Evolutionary conservation across 106 monocot genomes (phyloP), one percentile per base, ranked within the genome.

Genomic region (Dioscorea dumetorum): DNA sequence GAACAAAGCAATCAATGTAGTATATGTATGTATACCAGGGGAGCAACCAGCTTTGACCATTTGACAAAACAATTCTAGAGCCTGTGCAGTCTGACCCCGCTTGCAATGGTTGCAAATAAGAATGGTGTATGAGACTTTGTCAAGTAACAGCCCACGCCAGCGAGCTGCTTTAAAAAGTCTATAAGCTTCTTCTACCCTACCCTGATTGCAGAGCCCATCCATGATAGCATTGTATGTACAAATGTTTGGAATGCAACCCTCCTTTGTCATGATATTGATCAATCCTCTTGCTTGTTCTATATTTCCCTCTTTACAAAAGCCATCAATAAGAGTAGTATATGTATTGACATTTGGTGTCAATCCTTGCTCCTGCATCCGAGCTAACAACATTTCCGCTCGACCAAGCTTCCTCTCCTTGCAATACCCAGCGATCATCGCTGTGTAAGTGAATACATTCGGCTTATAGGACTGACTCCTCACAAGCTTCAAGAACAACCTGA

Each of bases 401-500:
- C 60, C 78, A 51, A 99, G 69, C 70, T 93, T 99, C 9, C 80
- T 74, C 74, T 99, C 99, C 68, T 74, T 93, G 15, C 85, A 99
- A 58, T 99, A 99, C 22, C 99, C 99, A 28, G 76, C 50, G 22
- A 99, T 87, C 99, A 99, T 99, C 10, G 85, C 86, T 57, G 99
- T 99, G 69, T 99, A 93, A 49, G 99, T 99, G 18, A 67, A 61
- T 23, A 90, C 82, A 70, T 90, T 93, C 0, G 99, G 99, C 77
- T 99, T 99, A 73, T 99, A 99, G 0, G 72, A 66, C 48, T 85
- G 74, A 66, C 99, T 99, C 67, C 79, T 76, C 8, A 93, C 80
- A 65, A 99, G 90, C 81, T 99, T 99, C 61, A 99, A 69, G 72
- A 99, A 99, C 67, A 99, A 80, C 67, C 93, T 67, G 49, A 99